These are phyloP conservation scores for Silene coronaria DNA, from an alignment of 179 eudicot genomes.

Conservation along the genomic window DNA sequence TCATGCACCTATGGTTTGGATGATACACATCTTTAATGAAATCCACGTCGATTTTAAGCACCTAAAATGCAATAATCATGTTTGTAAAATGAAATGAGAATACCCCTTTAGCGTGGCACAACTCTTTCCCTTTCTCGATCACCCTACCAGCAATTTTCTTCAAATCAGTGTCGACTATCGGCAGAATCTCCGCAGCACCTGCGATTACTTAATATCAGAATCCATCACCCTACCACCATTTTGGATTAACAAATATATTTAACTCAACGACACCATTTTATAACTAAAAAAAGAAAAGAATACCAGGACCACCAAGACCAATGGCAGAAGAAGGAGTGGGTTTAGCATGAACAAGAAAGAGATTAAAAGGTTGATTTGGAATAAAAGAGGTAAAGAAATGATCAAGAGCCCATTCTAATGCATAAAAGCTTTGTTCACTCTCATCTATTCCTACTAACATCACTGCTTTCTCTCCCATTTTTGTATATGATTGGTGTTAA, in stretches of 20 bases:
- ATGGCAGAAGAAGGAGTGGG: conserved; percentile 25
- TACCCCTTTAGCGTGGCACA: conserved; percentile 61
- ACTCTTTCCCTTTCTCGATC: conserved; percentile 48
- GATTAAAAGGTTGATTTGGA: conserved; percentile 23
- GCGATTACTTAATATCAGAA: neutral
- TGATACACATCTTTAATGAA: neutral
- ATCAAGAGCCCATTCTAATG: conserved; percentile 29
- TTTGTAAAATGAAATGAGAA: neutral
- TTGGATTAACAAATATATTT: no score
- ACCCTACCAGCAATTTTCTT: conserved; percentile 52
- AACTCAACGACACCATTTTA: no score
- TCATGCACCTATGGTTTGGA: conserved; percentile 36
- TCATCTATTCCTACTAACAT: conserved; percentile 33
- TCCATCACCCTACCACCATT: no score
- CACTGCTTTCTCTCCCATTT: conserved; percentile 25
- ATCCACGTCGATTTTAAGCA: neutral
- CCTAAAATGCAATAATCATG: neutral
- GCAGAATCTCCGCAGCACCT: conserved; percentile 50
- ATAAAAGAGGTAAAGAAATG: conserved; percentile 22
- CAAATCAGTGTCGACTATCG: conserved; percentile 47
- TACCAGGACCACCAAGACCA: conserved; percentile 34
- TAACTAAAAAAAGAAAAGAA: no score
- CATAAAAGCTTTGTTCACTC: conserved; percentile 28
- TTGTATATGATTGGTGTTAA: neutral
- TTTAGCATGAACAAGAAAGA: conserved; percentile 28